Evolutionary conservation across 352 stramenopile genomes (phyloP), one percentile per base, ranked within the genome.

Genomic region (Globisporangium echinulatum): DNA sequence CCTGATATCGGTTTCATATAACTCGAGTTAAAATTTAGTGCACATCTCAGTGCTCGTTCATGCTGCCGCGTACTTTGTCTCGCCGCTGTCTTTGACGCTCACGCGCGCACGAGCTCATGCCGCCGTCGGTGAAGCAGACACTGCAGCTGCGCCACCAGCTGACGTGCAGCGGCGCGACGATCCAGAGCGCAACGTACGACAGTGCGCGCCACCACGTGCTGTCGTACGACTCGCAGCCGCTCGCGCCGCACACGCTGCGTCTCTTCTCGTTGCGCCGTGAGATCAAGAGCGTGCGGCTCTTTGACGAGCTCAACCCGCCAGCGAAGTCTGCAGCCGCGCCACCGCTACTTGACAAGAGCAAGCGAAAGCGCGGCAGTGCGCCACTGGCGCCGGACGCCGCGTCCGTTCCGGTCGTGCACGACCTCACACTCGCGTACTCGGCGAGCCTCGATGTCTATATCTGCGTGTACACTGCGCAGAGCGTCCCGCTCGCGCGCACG

Each of bases 81-180:
- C 25, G 25, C 25, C 2, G 25, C 25, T 33, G 25, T 33, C 25
- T 33, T 33, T 33, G 25, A 33, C 25, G 25, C 25, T 3, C 25
- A 3, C 25, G 25, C 25, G 25, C 25, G 25, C 25, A 33, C 25
- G 25, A 33, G 25, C 25, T 33, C 43, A 48, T 48, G 43, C 3
- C 43, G 5, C 5, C 49, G 51, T 56, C 39, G 14, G 47, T 52
- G 52, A 79, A 69, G 52, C 67, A 80, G 64, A 91, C 83, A 64
- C 70, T 93, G 49, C 78, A 94, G 58, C 68, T 91, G 46, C 78
- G 84, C 8, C 84, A 94, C 55, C 82, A 91, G 64, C 70, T 94
- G 38, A 68, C 66, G 7, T 80, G 78, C 54, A 75, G 66, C n/a
- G 75, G 74, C 40, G 66, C 89, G 55, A 67, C 64, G 17, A 72